A percentile compares a stretch with the other conserved stretches of the same genome.
Conservation (phyloP, 352 stramenopile species). For the Phytophthora litchii region DNA sequence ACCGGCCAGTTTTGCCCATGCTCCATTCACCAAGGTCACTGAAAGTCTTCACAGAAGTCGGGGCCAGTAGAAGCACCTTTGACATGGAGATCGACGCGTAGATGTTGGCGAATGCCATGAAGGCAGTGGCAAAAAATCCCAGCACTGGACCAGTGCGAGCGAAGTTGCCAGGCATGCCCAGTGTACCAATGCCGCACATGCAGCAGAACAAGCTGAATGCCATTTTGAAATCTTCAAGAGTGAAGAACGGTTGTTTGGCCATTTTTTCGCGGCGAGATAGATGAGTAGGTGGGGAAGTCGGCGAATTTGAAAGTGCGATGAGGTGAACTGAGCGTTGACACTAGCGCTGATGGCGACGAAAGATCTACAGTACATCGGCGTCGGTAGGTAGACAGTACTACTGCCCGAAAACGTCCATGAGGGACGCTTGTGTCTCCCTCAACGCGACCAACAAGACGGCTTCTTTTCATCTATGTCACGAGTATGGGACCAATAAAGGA, state of each 20-base stretch:
- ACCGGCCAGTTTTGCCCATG: conserved; percentile 56
- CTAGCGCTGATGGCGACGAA: not conserved
- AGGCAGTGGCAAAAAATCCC: conserved; percentile 46
- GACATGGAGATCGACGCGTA: conserved; percentile 57
- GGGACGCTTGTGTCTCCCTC: conserved; percentile 11
- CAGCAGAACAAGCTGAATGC: conserved; percentile 56
- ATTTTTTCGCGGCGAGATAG: too few relatives aligned
- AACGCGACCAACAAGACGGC: conserved; percentile 14
- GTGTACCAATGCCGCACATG: conserved; percentile 61
- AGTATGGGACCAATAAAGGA: conserved; percentile 13
- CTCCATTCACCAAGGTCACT: conserved; percentile 63
- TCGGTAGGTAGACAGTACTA: conserved; percentile 6
- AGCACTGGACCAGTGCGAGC: conserved; percentile 48
- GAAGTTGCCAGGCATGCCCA: conserved; percentile 66
- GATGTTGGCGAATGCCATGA: conserved; percentile 72
- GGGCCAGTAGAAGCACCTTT: conserved; percentile 58
- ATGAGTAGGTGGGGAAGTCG: too few relatives aligned
- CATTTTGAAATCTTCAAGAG: conserved; percentile 48
- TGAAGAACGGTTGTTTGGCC: conserved; percentile 36
- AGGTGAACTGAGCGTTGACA: conserved; percentile 1
- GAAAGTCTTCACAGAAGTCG: conserved; percentile 56
- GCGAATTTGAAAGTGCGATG: conserved; percentile 18
- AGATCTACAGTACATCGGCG: not conserved
- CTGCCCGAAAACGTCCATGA: conserved; percentile 13
- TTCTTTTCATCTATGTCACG: conserved; percentile 15